Conservation (phyloP, 441 rosid species). For the Kokia cookei region DNA sequence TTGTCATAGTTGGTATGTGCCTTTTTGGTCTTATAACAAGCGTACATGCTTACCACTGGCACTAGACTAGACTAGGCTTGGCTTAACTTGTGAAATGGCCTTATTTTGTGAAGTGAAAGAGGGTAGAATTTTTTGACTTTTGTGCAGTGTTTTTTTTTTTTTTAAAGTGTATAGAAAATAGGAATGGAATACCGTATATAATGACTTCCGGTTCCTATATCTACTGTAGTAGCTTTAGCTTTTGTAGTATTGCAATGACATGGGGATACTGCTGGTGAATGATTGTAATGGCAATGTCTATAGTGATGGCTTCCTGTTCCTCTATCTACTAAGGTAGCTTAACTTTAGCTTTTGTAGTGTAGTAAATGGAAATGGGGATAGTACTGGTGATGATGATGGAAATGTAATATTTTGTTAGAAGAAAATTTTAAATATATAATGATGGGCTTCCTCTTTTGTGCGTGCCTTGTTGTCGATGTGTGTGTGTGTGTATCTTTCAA, state of each 20-base stretch:
- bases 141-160: not conserved
- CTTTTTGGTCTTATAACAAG: not conserved
- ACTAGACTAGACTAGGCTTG: not conserved
- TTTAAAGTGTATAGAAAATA: not conserved
- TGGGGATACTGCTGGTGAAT: no score
- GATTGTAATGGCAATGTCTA: no score
- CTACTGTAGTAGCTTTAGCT: not conserved
- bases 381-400: no score
- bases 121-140: not conserved
- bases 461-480: not conserved
- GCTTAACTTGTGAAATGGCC: not conserved
- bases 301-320: no score
- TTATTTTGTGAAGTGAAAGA: not conserved
- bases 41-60: not conserved
- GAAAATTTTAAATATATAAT: not conserved
- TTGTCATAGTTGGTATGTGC: not conserved
- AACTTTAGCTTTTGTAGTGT: no score
- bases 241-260: not conserved
- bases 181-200: not conserved
- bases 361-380: no score
- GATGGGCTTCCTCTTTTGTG: not conserved
- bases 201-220: not conserved
- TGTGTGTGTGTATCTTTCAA: not conserved
- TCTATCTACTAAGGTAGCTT: no score
- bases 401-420: not conserved